Conservation (phyloP, 1,139 yeast genomes). For the Pichia sp. region DNA sequence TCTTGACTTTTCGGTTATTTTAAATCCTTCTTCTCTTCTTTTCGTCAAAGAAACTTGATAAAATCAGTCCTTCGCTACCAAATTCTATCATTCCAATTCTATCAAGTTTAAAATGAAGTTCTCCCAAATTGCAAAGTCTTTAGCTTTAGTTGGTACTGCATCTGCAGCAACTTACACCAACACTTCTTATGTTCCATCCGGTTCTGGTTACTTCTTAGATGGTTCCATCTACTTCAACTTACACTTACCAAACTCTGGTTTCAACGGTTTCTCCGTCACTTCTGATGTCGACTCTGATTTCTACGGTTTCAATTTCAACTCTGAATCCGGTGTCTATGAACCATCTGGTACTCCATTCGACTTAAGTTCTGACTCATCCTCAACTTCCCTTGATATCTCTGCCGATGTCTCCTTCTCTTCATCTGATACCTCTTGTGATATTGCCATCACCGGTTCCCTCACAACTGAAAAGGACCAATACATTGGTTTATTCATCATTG, state of each 20-base stretch:
- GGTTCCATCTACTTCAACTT: constrained; percentile 22
- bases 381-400: constrained; percentile 16
- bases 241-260: constrained; percentile 24
- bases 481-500: constrained; percentile 24
- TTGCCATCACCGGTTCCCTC: constrained; percentile 18
- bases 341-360: constrained; percentile 16
- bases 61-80: no score
- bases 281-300: constrained; percentile 17
- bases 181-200: constrained; percentile 22
- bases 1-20: no score
- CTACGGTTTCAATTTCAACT: constrained; percentile 23
- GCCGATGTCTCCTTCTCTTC: constrained; percentile 13
- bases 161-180: constrained; percentile 20
- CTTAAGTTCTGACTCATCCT: constrained; percentile 9
- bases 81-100: neutral
- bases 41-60: no score
- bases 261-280: constrained; percentile 20
- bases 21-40: no score
- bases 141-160: constrained; percentile 21
- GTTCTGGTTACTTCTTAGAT: constrained; percentile 24
- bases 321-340: constrained; percentile 16
- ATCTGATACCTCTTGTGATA: constrained; percentile 17
- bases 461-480: constrained; percentile 5
- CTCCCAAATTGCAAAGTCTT: constrained; percentile 18
- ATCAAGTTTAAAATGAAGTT: constrained; percentile 19